Evolutionary conservation across 2,329 filamentous ascomycete species (phyloP).

Genomic region (Trichoderma polysporum): DNA sequence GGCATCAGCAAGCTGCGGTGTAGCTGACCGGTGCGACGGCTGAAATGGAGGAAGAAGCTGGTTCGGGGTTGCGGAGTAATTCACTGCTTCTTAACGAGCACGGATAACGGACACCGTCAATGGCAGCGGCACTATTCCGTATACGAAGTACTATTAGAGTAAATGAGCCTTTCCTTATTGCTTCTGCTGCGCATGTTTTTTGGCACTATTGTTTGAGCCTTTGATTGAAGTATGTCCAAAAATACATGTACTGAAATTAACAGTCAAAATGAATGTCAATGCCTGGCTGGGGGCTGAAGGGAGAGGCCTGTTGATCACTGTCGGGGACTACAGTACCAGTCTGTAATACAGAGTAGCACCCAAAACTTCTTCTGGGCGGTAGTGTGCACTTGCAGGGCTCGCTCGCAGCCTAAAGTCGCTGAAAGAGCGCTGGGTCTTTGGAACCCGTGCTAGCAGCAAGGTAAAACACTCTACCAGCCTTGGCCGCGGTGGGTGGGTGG

Average conservation of each 20-base stretch:
- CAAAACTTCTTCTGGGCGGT: neutral
- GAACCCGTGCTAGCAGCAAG: slow-evolving; percentile 13
- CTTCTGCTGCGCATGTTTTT: neutral
- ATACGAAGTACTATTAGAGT: neutral
- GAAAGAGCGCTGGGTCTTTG: neutral
- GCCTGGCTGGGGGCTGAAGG: neutral
- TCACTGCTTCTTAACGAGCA: neutral
- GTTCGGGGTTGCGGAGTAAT: neutral
- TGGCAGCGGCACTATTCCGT: neutral
- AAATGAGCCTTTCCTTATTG: neutral
- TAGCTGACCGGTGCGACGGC: slow-evolving; percentile 4
- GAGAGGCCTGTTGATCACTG: neutral
- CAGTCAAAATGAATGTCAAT: slow-evolving; percentile 6
- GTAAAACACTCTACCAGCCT: slow-evolving; percentile 20
- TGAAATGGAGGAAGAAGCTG: neutral
- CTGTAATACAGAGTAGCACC: too few relatives aligned
- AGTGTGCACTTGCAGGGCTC: neutral
- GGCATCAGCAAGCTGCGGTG: slow-evolving; percentile 8
- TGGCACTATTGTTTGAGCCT: neutral
- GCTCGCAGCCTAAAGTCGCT: neutral
- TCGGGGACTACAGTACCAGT: too few relatives aligned
- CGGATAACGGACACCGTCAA: neutral
- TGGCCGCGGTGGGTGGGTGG: slow-evolving; percentile 17
- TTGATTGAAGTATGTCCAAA: neutral
- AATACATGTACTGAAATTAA: slow-evolving; percentile 14